A percentile compares a stretch with the other conserved stretches of the same genome.
Evolutionary conservation across 257 asterid genomes (phyloP).

Genomic region (Solanum piurae): DNA sequence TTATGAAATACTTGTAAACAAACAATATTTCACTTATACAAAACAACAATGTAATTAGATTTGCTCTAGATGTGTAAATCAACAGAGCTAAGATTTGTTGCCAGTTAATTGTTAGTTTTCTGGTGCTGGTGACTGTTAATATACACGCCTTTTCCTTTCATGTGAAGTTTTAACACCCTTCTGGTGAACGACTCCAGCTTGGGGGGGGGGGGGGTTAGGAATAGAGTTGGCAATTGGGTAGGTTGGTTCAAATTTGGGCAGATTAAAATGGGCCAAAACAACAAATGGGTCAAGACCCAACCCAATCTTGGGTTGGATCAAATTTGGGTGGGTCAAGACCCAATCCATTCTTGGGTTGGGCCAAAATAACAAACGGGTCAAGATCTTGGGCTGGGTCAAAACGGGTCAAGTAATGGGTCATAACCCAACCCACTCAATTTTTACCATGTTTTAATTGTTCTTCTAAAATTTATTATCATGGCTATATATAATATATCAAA

Average conservation of each 20-base stretch:
- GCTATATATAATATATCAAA: not conserved
- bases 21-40: not conserved
- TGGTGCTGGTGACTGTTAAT: not conserved
- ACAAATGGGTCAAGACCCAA: no score
- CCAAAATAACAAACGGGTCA: not conserved
- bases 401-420: not conserved
- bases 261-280: no score
- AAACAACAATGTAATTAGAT: not conserved
- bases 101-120: not conserved
- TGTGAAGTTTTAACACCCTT: not conserved
- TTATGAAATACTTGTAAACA: not conserved
- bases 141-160: not conserved
- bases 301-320: no score
- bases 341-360: not conserved
- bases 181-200: not conserved
- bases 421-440: not conserved
- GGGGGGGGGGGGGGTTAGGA: not conserved
- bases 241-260: not conserved
- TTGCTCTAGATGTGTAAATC: not conserved
- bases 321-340: not conserved
- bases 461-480: not conserved
- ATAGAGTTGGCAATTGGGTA: no score
- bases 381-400: no score
- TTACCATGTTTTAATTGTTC: no score
- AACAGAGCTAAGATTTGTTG: not conserved